These are phyloP conservation scores for Dicorynia guianensis DNA, from an alignment of 306 rosid species.

Conservation along the genomic window DNA sequence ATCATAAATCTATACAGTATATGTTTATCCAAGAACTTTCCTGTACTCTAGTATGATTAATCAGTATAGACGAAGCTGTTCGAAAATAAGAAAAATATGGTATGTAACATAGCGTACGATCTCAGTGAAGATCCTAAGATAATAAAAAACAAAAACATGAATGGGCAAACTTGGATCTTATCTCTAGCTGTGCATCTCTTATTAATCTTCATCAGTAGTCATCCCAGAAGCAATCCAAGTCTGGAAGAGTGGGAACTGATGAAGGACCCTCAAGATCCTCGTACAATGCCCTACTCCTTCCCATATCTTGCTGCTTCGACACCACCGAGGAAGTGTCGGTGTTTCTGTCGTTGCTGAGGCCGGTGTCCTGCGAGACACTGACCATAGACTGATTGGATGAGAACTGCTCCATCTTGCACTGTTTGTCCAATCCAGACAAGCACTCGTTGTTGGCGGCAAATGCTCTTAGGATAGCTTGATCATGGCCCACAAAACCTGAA, in stretches of 20 bases:
- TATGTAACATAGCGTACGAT: neutral
- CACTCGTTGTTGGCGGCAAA: conserved; percentile 20
- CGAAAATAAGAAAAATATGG: neutral
- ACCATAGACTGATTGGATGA: conserved; percentile 62
- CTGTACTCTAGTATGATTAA: conserved; percentile 1
- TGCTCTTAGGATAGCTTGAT: conserved; percentile 34
- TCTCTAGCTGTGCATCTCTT: neutral
- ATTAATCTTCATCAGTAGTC: conserved; percentile 46
- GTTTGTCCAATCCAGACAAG: conserved; percentile 9
- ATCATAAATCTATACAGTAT: conserved; percentile 48
- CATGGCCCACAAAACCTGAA: conserved; percentile 19
- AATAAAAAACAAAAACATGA: neutral
- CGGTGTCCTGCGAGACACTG: conserved; percentile 65
- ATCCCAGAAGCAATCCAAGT: conserved; percentile 63
- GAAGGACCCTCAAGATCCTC: conserved; percentile 48
- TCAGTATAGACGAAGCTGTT: neutral
- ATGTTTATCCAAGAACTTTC: conserved; percentile 33
- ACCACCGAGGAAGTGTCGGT: conserved; percentile 65
- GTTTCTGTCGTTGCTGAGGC: conserved; percentile 64
- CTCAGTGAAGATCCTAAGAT: neutral
- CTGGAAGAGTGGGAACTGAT: conserved; percentile 47
- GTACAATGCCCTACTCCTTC: conserved; percentile 38
- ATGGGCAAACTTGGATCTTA: neutral
- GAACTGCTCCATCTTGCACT: conserved; percentile 61
- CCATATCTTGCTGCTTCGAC: conserved; percentile 54